Evolutionary conservation across 352 stramenopile genomes (phyloP), one percentile per base, ranked within the genome.

Genomic region (Vaucheria bursata): DNA sequence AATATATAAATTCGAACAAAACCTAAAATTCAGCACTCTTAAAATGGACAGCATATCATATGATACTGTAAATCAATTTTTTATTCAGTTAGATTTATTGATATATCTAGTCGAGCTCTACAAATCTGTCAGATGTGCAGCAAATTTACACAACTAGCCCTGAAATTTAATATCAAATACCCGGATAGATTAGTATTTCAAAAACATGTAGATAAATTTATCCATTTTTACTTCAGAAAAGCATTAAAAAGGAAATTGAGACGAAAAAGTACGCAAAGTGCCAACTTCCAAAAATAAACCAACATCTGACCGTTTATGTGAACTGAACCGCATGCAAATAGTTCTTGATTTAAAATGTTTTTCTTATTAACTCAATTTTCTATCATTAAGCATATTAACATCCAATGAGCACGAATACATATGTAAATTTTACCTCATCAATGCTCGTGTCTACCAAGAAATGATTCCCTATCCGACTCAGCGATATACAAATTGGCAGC

Each of bases 381-480:
- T 50, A 50, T 50, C 5, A 12, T 50, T 50, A 50, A 12, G 39
- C 12, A 50, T 12, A 12, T 50, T 12, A 12, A 12, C 5, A 5
- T 12, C 5, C 39, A 12, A 50, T 50, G 5, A 12, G 39, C 5
- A 12, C 5, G 5, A 12, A 5, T 50, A 50, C 12, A 50, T 50
- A 50, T 12, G 12, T 5, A 8, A 35, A 2, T 2, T 35, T 72
- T 25, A 72, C 65, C 65, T 83, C 77, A 49, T 83, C 77, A 33
- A 83, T 18, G 77, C 77, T 83, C 7, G 77, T 76, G 73, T 83
- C 77, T 33, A 83, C 77, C 66, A 83, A 75, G 59, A 83, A 83
- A 45, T 83, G 77, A n/a, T 67, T 49, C 8, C 77, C 77, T 18
- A 83, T 39, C 59, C 79, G 32, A 35, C 65, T 72, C 12, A 72